Evolutionary conservation across 257 asterid genomes (phyloP).

Genomic region (Linderniella brevidens): DNA sequence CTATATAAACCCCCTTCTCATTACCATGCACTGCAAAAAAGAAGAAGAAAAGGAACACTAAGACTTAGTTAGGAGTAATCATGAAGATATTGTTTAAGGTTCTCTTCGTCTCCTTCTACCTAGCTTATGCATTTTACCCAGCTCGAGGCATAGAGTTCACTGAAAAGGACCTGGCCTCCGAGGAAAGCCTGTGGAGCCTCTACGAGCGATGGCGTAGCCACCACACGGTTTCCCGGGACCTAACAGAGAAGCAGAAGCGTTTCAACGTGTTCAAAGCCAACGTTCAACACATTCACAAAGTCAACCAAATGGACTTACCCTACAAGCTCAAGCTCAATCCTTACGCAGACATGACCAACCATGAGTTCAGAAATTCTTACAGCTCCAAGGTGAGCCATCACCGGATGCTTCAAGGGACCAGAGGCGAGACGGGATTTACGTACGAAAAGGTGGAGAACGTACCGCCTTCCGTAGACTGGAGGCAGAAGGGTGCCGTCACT

Average conservation of each 20-base stretch:
- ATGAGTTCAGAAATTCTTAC: conserved; percentile 44
- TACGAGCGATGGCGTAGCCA: conserved; percentile 78
- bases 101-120: conserved; percentile 17
- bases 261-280: conserved; percentile 77
- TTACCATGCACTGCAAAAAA: too few species aligned
- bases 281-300: conserved; percentile 44
- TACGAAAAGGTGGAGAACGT: conserved; percentile 28
- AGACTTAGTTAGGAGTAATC: too few species aligned
- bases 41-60: too few species aligned
- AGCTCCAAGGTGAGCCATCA: conserved; percentile 58
- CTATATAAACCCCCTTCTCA: too few species aligned
- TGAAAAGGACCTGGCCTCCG: conserved; percentile 56
- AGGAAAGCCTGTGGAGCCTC: conserved; percentile 65
- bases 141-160: conserved; percentile 48
- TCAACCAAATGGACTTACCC: conserved; percentile 60
- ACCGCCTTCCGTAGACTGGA: conserved; percentile 75
- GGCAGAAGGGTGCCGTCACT: conserved; percentile 63
- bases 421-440: conserved; percentile 26
- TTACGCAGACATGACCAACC: conserved; percentile 78
- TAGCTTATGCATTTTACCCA: conserved; percentile 20
- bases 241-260: conserved; percentile 45
- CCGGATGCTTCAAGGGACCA: conserved; percentile 33
- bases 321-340: conserved; percentile 71
- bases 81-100: conserved; percentile 6
- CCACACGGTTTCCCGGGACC: conserved; percentile 51